These are phyloP conservation scores for Malania oleifera DNA, from an alignment of 164 flowering plant genomes.

Conservation along the genomic window DNA sequence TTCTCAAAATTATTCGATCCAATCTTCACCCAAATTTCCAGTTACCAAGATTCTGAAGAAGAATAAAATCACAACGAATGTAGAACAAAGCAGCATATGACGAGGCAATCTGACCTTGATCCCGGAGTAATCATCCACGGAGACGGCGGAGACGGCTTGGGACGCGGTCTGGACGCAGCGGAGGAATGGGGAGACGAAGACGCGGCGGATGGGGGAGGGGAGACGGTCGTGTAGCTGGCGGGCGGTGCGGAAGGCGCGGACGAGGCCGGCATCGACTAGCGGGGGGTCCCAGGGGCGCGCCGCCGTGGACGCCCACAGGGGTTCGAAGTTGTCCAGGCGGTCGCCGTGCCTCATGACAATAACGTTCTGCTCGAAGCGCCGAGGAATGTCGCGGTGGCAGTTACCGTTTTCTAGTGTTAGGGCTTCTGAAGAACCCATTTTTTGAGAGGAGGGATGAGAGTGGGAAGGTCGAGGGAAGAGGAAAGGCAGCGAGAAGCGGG, in stretches of 20 bases:
- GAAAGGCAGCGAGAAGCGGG: no score
- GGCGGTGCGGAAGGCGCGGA: constrained; percentile 57
- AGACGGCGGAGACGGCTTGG: constrained; percentile 50
- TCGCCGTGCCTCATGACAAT: constrained; percentile 93
- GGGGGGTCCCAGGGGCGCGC: constrained; percentile 83
- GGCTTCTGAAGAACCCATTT: background rate
- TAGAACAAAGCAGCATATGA: background rate
- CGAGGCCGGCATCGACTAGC: constrained; percentile 39
- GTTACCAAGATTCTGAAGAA: no score
- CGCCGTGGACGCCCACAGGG: constrained; percentile 55
- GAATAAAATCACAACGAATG: no score
- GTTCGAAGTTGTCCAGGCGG: constrained; percentile 64
- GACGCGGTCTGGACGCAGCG: constrained; percentile 81
- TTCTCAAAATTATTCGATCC: no score
- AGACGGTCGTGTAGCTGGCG: constrained; percentile 30
- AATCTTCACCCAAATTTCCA: no score
- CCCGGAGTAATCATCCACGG: constrained; percentile 56
- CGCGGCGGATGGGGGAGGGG: constrained; percentile 55
- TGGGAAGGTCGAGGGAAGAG: no score
- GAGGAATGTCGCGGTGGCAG: background rate
- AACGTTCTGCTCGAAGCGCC: constrained; percentile 41
- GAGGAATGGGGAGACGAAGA: constrained; percentile 74
- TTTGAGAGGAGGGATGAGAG: no score
- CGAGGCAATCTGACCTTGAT: constrained; percentile 40
- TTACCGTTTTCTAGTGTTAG: background rate